Evolutionary conservation across 805 yeast species (phyloP), one percentile per base, ranked within the genome.

Genomic region (Candida ascalaphidarum): DNA sequence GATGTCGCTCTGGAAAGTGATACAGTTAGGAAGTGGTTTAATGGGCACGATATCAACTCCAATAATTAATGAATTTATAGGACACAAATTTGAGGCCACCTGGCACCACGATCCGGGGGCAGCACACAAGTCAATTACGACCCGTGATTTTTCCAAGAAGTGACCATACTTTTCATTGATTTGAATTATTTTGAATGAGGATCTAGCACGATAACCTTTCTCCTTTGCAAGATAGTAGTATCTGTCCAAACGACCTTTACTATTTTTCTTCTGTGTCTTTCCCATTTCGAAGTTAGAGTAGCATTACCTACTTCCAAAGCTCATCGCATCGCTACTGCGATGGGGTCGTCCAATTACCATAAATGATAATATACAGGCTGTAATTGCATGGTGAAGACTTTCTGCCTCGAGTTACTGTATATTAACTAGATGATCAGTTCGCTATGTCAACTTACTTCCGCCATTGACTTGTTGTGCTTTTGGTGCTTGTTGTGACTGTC

Each of bases 61-160:
- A 30, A 92, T 85, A 47, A 92, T 92, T 41, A 92, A 68, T 1
- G 96, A 84, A 55, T 86, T 85, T 1, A 86, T 67, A 2, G 98
- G 97, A 60, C 97, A 86, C 30, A 85, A 58, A 36, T 86, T 82
- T 1, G 95, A 77, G 1, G 98, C 98, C 24, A 92, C 97, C 63
- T 92, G 98, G 71, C 98, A 92, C 98, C 98, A 92, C 3, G 96
- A 86, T 1, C 96, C 96, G 1, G 96, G 96, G 4, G 97, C 98
- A 30, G 97, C 97, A 78, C 98, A 92, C 44, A 92, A 68, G 71
- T 92, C 98, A 29, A 92, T 83, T 24, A 92, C 96, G 23, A 92
- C 97, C 55, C 85, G 92, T 12, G 96, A 84, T 50, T 84, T 82
- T 44, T 88, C 96, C 29, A 88, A 61, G 53, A 92, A 92, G 57